Percentiles rank a stretch among this genome's conserved stretches.
phyloP scores from a whole-genome alignment of 129 eudicot genomes.

The Helianthus tuberosus region DNA sequence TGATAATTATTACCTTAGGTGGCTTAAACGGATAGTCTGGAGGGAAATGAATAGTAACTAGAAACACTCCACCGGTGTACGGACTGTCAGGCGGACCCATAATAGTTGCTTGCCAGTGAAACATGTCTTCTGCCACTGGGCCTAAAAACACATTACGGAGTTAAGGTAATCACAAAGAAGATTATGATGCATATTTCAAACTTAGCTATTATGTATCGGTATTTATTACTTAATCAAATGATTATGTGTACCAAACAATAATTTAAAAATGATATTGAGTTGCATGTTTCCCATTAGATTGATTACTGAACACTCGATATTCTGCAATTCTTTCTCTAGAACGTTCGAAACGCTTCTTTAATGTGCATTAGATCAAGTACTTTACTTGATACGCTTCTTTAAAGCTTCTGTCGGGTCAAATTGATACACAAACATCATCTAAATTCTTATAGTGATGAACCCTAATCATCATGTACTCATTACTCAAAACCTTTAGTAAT shows the following conservation, averaged over 20 bases:
- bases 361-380: too few species aligned
- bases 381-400: too few species aligned
- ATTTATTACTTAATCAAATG: neutral
- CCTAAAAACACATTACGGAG: slow-evolving; percentile 38
- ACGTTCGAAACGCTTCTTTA: too few species aligned
- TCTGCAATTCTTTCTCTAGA: too few species aligned
- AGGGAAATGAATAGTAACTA: slow-evolving; percentile 74
- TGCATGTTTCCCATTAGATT: neutral
- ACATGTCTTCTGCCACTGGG: slow-evolving; percentile 88
- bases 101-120: slow-evolving; percentile 83
- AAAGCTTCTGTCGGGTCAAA: too few species aligned
- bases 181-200: neutral
- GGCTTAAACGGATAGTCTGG: slow-evolving; percentile 85
- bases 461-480: neutral
- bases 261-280: too few species aligned
- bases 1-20: slow-evolving; percentile 53
- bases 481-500: neutral
- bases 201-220: neutral
- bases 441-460: neutral
- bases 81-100: slow-evolving; percentile 89
- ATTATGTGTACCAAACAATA: neutral
- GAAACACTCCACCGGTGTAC: slow-evolving; percentile 74
- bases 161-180: neutral
- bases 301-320: too few species aligned
- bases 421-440: slow-evolving; percentile 7